Base-by-base conservation (phyloP, 331 rosid genomes). In the Arachis monticola region DNA sequence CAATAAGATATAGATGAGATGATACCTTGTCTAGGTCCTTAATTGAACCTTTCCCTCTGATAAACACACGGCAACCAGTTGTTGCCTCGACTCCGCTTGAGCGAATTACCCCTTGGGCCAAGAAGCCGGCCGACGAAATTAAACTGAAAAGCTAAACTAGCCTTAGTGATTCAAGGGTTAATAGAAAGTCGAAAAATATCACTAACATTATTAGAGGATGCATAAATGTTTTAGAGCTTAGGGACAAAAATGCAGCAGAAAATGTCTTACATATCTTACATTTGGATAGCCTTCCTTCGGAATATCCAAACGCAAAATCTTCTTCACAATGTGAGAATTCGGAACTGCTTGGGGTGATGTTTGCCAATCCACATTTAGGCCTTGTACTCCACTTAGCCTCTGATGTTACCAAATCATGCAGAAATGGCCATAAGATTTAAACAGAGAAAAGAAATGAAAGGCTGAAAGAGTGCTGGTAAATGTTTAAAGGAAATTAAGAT, bases 81-180 rank as follows among this genome's bases (percentile, higher is more conserved):
- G 91, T 84, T 67, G 97, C 98, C 79, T 94, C 98, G 60, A 94
- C 97, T 61, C 97, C 97, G 82, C 87, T 90, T 94, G 68, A 94
- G 84, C 17, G 97, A 94, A 85, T 94, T 94, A 58, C 98, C 98
- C 72, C 98, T 87, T 12, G 98, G 98, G 44, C 98, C 98, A 72
- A 94, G 91, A 83, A 93, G 96, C 71, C 98, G 90, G 72, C 98
- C 98, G 58, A 94, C 92, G 70, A 94, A 94, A 80, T 91, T 94
- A 88, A 91, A 91, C 98, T 94, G 83, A 65, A 79, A 79, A 83
- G 79, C 77, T 58, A 41, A 77, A 75, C 51, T 65, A 46, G 53
- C 52, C 45, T 79, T 60, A 80, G 77, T 60, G 62, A 58, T 81
- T 65, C 59, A 51, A 69, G 35, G 31, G 51, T 69, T 22, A 66